phyloP scores from a whole-genome alignment of 2,329 filamentous ascomycete species.

The Pseudocercospora fijiensis region DNA sequence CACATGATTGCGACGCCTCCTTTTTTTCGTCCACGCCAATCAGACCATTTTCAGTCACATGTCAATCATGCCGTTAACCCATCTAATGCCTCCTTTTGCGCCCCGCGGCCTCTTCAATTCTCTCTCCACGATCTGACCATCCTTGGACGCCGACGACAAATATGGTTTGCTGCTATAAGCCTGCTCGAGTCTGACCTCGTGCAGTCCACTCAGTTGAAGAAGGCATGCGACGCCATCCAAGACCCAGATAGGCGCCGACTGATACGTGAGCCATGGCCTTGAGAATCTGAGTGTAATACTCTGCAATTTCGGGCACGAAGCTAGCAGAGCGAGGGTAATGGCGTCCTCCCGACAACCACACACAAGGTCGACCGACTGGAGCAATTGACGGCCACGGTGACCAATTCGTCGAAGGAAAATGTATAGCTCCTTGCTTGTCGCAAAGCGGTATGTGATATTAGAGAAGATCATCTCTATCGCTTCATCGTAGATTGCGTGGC shows the following conservation, averaged over 20 bases:
- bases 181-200: conserved; percentile 27
- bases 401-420: conserved; percentile 41
- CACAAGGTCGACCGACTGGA: conserved; percentile 30
- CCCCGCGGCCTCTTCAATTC: conserved; percentile 30
- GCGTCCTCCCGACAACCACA: conserved; percentile 35
- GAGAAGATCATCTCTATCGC: conserved; percentile 49
- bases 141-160: conserved; percentile 26
- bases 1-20: no score
- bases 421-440: conserved; percentile 48
- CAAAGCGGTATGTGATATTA: conserved; percentile 48
- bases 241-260: conserved; percentile 29
- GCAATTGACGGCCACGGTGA: conserved; percentile 26
- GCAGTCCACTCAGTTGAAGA: conserved; percentile 31
- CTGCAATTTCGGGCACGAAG: conserved; percentile 29
- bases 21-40: no score
- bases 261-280: conserved; percentile 25
- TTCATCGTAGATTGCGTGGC: conserved; percentile 45
- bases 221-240: conserved; percentile 32
- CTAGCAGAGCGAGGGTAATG: conserved; percentile 34
- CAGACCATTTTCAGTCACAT: no score
- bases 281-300: conserved; percentile 28
- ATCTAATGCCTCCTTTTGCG: conserved; percentile 25
- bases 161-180: conserved; percentile 15
- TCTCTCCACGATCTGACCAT: conserved; percentile 27
- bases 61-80: conserved; percentile 29